Evolutionary conservation across 257 asterid species (phyloP).

Genomic region (Plantago major): DNA sequence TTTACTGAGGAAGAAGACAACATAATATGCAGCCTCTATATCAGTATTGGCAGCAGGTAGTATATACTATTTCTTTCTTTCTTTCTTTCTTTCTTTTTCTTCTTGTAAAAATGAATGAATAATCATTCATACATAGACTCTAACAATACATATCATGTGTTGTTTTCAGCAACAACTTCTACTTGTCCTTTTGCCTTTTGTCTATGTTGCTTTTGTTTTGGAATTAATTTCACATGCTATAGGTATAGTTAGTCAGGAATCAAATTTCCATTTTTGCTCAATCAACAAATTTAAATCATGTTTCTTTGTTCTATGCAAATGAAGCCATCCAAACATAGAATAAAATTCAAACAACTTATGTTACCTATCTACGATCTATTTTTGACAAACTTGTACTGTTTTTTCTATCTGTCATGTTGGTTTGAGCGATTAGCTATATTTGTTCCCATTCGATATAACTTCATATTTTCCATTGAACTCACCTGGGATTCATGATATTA

Average conservation of each 20-base stretch:
- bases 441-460: not conserved
- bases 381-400: too few relatives aligned
- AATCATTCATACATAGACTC: slow-evolving; percentile 25
- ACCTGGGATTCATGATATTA: too few relatives aligned
- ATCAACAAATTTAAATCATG: not conserved
- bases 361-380: too few relatives aligned
- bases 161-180: slow-evolving; percentile 21
- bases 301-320: not conserved
- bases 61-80: too few relatives aligned
- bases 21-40: slow-evolving; percentile 88
- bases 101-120: not conserved
- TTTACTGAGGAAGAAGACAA: slow-evolving; percentile 98
- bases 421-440: too few relatives aligned
- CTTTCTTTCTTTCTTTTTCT: slow-evolving; percentile 7
- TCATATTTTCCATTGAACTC: too few relatives aligned
- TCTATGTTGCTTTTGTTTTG: slow-evolving; percentile 33
- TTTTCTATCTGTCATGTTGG: too few relatives aligned
- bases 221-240: slow-evolving; percentile 20
- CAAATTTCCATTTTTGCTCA: slow-evolving; percentile 1
- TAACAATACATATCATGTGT: slow-evolving; percentile 11
- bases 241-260: slow-evolving; percentile 1
- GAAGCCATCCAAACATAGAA: too few relatives aligned
- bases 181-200: slow-evolving; percentile 64
- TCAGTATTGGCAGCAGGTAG: slow-evolving; percentile 99
- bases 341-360: too few relatives aligned